phyloP scores from a whole-genome alignment of 2,329 filamentous ascomycete genomes.

The Huntiella abstrusa region DNA sequence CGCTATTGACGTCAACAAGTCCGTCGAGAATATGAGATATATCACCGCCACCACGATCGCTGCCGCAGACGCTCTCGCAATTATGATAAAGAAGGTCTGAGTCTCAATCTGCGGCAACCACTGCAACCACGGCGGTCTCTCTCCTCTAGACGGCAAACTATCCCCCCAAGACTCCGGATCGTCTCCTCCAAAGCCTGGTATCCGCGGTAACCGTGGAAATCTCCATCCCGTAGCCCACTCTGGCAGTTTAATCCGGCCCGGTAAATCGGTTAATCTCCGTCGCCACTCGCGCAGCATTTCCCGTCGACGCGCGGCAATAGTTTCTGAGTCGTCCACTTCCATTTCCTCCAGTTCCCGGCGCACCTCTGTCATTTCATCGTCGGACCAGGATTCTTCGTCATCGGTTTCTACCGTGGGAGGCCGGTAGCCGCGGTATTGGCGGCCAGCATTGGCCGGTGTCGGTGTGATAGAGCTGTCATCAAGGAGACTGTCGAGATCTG shows the following conservation, averaged over 20 bases:
- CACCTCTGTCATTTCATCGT: conserved; percentile 43
- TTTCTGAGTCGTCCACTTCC: conserved; percentile 67
- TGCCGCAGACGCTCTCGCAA: conserved; percentile 57
- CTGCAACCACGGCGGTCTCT: conserved; percentile 9
- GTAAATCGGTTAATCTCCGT: conserved; percentile 13
- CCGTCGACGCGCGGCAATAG: conserved; percentile 22
- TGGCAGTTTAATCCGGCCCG: conserved; percentile 31
- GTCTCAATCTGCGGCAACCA: conserved; percentile 14
- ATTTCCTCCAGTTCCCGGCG: conserved; percentile 76
- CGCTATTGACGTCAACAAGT: conserved; percentile 53
- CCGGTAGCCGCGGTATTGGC: conserved; percentile 43
- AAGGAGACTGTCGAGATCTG: conserved; percentile 59
- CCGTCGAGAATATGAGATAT: conserved; percentile 71
- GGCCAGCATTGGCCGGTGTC: conserved; percentile 20
- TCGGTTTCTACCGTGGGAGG: conserved; percentile 66
- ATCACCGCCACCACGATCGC: conserved; percentile 58
- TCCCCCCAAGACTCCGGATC: conserved; percentile 6
- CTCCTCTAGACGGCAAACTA: conserved; percentile 6
- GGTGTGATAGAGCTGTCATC: conserved; percentile 22
- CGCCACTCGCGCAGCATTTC: conserved; percentile 18
- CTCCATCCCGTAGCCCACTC: conserved; percentile 38
- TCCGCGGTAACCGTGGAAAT: conserved; percentile 29
- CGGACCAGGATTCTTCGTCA: conserved; percentile 39
- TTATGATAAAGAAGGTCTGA: conserved; percentile 35
- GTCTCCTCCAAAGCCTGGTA: conserved; percentile 14